These are phyloP conservation scores for Hypoxylon lenormandii DNA, from an alignment of 495 filamentous ascomycete genomes.

Conservation along the genomic window DNA sequence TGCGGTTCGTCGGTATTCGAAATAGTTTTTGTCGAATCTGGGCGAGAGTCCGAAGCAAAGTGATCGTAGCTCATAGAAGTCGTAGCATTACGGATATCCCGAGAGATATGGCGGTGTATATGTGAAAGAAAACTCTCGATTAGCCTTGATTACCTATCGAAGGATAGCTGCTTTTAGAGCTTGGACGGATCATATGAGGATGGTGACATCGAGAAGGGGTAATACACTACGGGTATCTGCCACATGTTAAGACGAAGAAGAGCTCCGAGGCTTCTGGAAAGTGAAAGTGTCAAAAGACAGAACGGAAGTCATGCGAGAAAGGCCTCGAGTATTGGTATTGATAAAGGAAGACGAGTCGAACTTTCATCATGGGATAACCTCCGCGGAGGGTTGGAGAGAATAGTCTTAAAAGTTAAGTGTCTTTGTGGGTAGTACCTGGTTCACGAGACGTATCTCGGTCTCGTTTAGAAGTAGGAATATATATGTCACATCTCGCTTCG, in stretches of 20 bases:
- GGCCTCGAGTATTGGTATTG: too few relatives aligned
- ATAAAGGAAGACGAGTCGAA: too few relatives aligned
- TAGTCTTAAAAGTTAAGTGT: neutral
- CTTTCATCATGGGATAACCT: conserved; percentile 42
- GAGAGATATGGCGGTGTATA: conserved; percentile 55
- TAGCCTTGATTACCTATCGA: conserved; percentile 46
- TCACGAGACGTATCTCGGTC: neutral
- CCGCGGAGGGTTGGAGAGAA: conserved; percentile 50
- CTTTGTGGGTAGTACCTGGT: neutral
- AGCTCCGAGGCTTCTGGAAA: too few relatives aligned
- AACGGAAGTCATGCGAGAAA: too few relatives aligned
- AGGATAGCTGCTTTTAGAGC: conserved; percentile 49
- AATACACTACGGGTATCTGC: conserved; percentile 54
- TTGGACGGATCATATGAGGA: conserved; percentile 54
- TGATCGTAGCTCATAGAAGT: conserved; percentile 45
- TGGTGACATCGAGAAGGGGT: conserved; percentile 52
- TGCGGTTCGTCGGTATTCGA: too few relatives aligned
- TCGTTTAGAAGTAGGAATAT: neutral
- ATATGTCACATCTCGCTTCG: neutral
- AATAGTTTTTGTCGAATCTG: too few relatives aligned
- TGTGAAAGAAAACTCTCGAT: conserved; percentile 58
- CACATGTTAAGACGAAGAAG: neutral
- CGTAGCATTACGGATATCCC: conserved; percentile 54
- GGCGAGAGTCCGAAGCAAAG: too few relatives aligned
- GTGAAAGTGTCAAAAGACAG: too few relatives aligned